Base-by-base conservation (phyloP, 345 rosid genomes). In the Leavenworthia alabamica region DNA sequence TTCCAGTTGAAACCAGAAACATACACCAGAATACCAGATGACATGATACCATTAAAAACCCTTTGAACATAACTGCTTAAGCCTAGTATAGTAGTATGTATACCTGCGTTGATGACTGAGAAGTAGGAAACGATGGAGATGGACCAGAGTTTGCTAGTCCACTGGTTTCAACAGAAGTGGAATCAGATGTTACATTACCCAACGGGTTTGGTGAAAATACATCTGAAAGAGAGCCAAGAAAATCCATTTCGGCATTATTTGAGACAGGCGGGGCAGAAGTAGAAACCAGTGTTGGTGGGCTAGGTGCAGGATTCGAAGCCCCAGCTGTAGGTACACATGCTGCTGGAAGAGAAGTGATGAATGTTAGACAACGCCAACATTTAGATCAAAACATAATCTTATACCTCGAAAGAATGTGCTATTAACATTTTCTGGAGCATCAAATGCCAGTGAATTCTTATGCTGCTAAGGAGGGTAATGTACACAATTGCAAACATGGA, bases 151-250 rank as follows among this genome's bases (percentile, higher is more conserved):
- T 83, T 47, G 77, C 65, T 14, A 43, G 71, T 48, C 65, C 67
- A 68, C 71, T 78, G 63, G 70, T 73, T 65, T 77, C 90, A 48
- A 73, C 28, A 40, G 73, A 58, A 31, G 75, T 60, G 50, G 87
- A 62, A 41, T 76, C 62, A 45, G 72, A 75, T 49, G 95, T 86
- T 77, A 81, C 76, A 49, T 78, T 80, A 12, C 90, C 89, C 74
- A 76, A 66, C 45, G 88, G 72, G 70, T 62, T 54, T 14, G 68
- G 32, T 60, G 63, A 32, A 54, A 83, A 84, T 35, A 81, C 69
- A 57, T 89, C 96, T 22, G 96, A 76, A 44, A 89, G 70, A 42
- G 85, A 78, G 58, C 90, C 93, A 55, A 92, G 88, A 73, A 92
- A 71, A 68, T 89, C 98, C 65, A 85, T 77, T 73, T 86, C 89